Evolutionary conservation across 345 rosid genomes (phyloP).

Genomic region (Lepidium africanum): DNA sequence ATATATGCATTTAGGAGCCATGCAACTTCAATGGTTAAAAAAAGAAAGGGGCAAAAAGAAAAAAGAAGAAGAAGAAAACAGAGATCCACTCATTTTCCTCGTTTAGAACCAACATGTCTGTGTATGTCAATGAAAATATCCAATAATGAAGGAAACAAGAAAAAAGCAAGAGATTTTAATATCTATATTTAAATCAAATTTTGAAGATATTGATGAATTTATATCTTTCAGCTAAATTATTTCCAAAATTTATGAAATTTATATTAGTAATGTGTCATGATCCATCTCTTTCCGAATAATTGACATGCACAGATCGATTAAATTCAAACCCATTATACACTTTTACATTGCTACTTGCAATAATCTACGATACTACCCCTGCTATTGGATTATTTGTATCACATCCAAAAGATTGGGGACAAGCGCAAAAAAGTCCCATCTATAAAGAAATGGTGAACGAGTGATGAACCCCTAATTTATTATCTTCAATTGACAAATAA

Average conservation of each 20-base stretch:
- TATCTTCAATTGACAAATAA: background rate
- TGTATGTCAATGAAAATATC: background rate
- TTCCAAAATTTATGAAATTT: background rate
- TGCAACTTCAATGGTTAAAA: conserved; percentile 12
- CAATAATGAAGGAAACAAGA: background rate
- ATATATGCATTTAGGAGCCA: background rate
- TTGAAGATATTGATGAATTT: background rate
- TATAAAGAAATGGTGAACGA: conserved; percentile 10
- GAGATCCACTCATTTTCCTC: background rate
- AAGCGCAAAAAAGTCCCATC: conserved; percentile 16
- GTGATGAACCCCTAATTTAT: conserved; percentile 13
- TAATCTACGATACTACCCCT: background rate
- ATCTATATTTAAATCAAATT: too few relatives aligned
- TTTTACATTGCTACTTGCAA: background rate
- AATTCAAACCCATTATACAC: background rate
- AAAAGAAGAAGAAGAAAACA: background rate
- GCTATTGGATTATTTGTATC: background rate
- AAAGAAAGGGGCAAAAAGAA: background rate
- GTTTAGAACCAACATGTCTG: background rate
- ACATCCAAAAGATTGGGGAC: conserved; percentile 25
- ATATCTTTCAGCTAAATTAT: background rate
- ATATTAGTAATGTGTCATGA: background rate
- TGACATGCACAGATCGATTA: background rate
- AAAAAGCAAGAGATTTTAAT: background rate
- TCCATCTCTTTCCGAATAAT: background rate